Percentiles rank a stretch among this genome's conserved stretches.
These are phyloP conservation scores for Kodamaea suecica DNA, from an alignment of 1,139 yeast genomes.

Conservation along the genomic window DNA sequence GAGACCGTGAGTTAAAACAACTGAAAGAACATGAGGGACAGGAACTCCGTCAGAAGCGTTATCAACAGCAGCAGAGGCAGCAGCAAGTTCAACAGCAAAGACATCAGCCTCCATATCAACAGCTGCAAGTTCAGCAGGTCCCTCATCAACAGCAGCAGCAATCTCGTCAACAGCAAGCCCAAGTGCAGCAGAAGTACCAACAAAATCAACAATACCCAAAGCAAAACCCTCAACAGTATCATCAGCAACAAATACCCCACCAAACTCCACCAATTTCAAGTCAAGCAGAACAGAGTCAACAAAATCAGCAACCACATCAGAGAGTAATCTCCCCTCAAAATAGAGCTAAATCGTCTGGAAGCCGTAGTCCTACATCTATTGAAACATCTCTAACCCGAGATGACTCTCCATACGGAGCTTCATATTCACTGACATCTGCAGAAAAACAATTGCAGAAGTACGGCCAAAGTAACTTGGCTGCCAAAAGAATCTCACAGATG, in stretches of 20 bases:
- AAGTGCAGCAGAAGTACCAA: neutral
- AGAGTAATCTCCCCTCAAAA: neutral
- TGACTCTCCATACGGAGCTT: slow-evolving; percentile 22
- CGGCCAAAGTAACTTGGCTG: slow-evolving; percentile 11
- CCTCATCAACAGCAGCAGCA: neutral
- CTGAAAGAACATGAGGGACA: neutral
- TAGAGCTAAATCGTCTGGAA: neutral
- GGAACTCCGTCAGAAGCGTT: neutral
- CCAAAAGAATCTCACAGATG: slow-evolving; percentile 13
- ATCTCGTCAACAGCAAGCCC: neutral
- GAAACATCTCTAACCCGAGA: slow-evolving; percentile 6
- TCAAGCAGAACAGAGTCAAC: neutral
- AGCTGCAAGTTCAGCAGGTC: neutral
- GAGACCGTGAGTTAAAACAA: no score
- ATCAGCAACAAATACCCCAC: neutral
- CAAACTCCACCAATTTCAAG: neutral
- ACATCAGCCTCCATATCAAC: neutral
- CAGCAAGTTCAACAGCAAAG: neutral
- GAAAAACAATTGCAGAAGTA: slow-evolving; percentile 14
- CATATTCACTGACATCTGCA: slow-evolving; percentile 15
- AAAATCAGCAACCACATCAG: neutral
- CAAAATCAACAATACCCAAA: neutral
- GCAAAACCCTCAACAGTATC: slow-evolving; percentile 1
- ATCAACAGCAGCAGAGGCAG: neutral
- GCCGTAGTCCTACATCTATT: slow-evolving; percentile 1